Percentiles rank a stretch among this genome's conserved stretches.
These are phyloP conservation scores for Saussurea involucrata DNA, from an alignment of 129 eudicot species.

Conservation along the genomic window DNA sequence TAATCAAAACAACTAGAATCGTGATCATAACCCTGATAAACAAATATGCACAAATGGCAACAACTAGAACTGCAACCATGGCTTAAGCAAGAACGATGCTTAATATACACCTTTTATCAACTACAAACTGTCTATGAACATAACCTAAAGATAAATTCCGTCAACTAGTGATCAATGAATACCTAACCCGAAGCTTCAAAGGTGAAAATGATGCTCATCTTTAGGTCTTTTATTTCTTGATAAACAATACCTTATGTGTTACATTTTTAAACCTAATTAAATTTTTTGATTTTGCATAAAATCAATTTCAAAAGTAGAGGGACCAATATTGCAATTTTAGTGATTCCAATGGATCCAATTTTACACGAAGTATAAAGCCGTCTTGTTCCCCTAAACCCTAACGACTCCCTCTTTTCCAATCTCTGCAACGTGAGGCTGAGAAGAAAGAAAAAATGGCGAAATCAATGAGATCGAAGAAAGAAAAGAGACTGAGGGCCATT, in stretches of 20 bases:
- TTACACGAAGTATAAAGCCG: not conserved
- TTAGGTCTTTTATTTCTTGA: not conserved
- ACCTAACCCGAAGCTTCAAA: not conserved
- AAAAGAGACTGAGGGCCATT: constrained; percentile 76
- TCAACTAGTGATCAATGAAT: no score
- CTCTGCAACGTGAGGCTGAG: not conserved
- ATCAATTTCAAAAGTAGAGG: not conserved
- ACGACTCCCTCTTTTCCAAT: not conserved
- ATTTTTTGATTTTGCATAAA: not conserved
- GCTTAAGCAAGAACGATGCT: no score
- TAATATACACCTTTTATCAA: no score
- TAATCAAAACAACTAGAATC: no score
- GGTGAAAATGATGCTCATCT: not conserved
- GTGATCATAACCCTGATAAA: no score
- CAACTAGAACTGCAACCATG: no score
- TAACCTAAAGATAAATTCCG: no score
- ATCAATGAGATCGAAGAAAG: constrained; percentile 84
- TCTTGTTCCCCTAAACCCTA: constrained; percentile 27
- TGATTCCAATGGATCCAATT: not conserved
- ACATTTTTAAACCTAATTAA: not conserved
- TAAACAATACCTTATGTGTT: not conserved
- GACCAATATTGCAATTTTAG: constrained; percentile 4
- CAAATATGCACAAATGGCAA: no score
- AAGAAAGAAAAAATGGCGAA: constrained; percentile 59
- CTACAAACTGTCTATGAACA: no score